Evolutionary conservation across 768 basidiomycete species (phyloP).

Genomic region (Podaxis sp.): DNA sequence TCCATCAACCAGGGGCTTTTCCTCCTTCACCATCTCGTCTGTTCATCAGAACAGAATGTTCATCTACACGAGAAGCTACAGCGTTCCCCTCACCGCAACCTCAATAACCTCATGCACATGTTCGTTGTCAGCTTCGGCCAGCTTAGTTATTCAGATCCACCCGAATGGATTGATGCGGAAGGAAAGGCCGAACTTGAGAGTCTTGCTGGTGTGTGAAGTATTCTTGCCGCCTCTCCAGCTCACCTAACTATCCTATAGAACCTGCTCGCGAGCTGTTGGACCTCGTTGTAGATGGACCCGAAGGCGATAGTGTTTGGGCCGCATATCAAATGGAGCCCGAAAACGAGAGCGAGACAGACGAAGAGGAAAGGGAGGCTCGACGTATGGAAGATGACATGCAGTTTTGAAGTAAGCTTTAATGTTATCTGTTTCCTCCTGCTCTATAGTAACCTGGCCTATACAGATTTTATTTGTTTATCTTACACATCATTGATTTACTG

Average conservation of each 20-base stretch:
- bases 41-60: conserved; percentile 43
- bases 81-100: conserved; percentile 50
- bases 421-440: neutral
- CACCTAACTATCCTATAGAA: conserved; percentile 35
- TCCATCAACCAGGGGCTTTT: conserved; percentile 53
- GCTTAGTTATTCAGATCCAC: conserved; percentile 67
- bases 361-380: conserved; percentile 59
- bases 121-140: conserved; percentile 80
- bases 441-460: neutral
- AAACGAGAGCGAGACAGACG: conserved; percentile 44
- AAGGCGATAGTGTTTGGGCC: conserved; percentile 64
- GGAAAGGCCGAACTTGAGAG: conserved; percentile 41
- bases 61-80: conserved; percentile 62
- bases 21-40: conserved; percentile 65
- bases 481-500: neutral
- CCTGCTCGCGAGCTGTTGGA: conserved; percentile 62
- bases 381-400: conserved; percentile 31
- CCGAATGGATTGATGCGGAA: conserved; percentile 52
- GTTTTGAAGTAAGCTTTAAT: neutral
- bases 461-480: neutral
- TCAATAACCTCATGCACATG: conserved; percentile 64
- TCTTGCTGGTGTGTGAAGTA: conserved; percentile 43
- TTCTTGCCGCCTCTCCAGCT: conserved; percentile 7
- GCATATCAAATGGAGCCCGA: conserved; percentile 53
- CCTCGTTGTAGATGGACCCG: conserved; percentile 69